phyloP scores from a whole-genome alignment of 257 asterid species.

The Apocynum venetum region DNA sequence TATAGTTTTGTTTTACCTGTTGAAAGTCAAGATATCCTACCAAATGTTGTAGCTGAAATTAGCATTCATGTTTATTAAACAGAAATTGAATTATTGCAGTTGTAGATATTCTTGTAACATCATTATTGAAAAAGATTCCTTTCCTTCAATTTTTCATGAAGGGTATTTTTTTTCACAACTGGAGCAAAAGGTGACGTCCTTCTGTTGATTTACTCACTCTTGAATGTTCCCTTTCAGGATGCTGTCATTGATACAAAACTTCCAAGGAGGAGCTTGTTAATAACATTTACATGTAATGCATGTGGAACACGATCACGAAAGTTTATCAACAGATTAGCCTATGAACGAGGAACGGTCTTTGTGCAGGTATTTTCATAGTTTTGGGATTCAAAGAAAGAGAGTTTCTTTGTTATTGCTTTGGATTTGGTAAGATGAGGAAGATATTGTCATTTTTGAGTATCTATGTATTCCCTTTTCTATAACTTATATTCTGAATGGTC shows the following conservation, averaged over 20 bases:
- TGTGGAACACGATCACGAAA: slow-evolving; percentile 68
- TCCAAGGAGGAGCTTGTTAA: slow-evolving; percentile 81
- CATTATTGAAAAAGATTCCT: not conserved
- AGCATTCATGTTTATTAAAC: not conserved
- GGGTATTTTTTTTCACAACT: not conserved
- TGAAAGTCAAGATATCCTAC: not conserved
- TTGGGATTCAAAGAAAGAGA: not conserved
- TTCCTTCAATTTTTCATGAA: not conserved
- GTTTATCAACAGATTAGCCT: slow-evolving; percentile 81
- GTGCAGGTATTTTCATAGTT: slow-evolving; percentile 54
- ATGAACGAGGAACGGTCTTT: slow-evolving; percentile 85
- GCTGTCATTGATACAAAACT: slow-evolving; percentile 60
- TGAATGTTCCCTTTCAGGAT: slow-evolving; percentile 42
- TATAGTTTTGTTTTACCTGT: not conserved
- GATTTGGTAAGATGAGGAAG: not conserved
- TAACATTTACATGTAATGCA: slow-evolving; percentile 70
- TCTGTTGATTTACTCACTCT: not conserved
- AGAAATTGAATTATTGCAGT: not conserved
- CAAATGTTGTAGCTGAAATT: not conserved
- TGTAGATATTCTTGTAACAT: not conserved
- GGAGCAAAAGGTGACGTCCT: not conserved
- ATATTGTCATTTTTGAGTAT: not conserved
- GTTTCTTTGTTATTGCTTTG: not conserved
- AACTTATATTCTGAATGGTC: not conserved
- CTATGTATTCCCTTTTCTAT: not conserved